Evolutionary conservation across 345 rosid genomes (phyloP), one percentile per base, ranked within the genome.

Genomic region (Lenwebbia sp.): DNA sequence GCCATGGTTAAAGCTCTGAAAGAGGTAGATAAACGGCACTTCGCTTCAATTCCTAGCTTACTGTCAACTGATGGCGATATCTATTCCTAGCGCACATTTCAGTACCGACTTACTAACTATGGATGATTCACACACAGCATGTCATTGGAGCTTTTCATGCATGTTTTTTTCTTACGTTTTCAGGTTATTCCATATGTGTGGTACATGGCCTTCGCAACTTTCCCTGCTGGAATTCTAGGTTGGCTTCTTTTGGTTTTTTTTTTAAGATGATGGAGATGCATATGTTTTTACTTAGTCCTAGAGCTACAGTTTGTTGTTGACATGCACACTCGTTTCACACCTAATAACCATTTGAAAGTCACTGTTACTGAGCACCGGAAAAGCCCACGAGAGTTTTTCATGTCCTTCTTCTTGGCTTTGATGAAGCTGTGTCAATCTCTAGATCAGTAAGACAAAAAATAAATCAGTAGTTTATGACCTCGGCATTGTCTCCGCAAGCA

Each of bases 181-280:
- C 90, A 92, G 96, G 92, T 92, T 86, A 78, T 94, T 87, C 96
- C 96, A 19, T 94, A 37, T 47, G 96, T 94, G 86, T 93, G 93
- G 92, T 94, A 93, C 91, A 94, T 93, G 94, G 94, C 94, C 70
- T 25, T 91, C 9, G 96, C 96, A 17, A 93, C 96, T 58, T 92
- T 94, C 83, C 96, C 96, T 2, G 96, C 95, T 26, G 96, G 96
- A 89, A 87, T 94, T 84, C 92, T 94, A 17, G 96, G 95, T 91
- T 90, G 5, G 55, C 58, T 41, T 49, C 30, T 56, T 17, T 55
- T 33, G 44, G 12, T 33, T 33, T 33, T 15, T 65, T 15, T 15
- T 37, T 65, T 52, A 6, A 65, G 41, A 65, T 65, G 41, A 65
- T 65, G 78, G 78, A 33, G 78, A 65, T 65, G 44, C 78, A 17